Conservation (phyloP, 1,284 basidiomycete species). For the Malassezia brasiliensis region DNA sequence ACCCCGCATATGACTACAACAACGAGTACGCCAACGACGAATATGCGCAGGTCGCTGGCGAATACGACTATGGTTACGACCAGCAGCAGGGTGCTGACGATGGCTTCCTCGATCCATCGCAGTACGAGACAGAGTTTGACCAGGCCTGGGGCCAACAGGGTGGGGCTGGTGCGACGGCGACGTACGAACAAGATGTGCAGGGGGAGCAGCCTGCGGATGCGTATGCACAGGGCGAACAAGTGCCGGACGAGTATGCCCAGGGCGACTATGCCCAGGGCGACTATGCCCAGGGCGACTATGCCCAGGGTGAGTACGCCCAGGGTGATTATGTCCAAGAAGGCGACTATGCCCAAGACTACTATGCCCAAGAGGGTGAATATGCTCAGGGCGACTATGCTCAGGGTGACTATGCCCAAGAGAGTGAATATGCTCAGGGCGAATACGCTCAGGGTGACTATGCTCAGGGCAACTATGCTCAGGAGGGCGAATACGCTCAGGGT, state of each 20-base stretch:
- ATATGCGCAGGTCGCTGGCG: not conserved
- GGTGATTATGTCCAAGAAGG: not conserved
- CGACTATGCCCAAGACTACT: not conserved
- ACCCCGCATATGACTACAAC: not conserved
- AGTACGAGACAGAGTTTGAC: constrained; percentile 15
- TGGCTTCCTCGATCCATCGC: constrained; percentile 16
- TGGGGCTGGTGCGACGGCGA: too few relatives aligned
- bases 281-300: not conserved
- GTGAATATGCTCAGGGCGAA: too few relatives aligned
- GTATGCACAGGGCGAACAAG: not conserved
- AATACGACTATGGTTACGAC: not conserved
- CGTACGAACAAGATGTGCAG: not conserved
- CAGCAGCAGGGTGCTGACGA: not conserved
- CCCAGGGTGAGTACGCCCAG: not conserved
- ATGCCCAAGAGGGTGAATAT: constrained; percentile 1
- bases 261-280: constrained; percentile 1
- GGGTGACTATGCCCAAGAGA: too few relatives aligned
- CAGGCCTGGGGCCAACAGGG: not conserved
- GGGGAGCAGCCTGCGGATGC: not conserved
- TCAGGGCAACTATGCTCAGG: too few relatives aligned
- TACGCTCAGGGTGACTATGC: too few relatives aligned
- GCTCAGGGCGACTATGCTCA: not conserved
- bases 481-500: not conserved
- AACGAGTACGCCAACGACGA: not conserved
- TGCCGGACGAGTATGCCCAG: constrained; percentile 1